phyloP scores from a whole-genome alignment of 2,329 filamentous ascomycete species.

The Colletotrichum orchidophilum region DNA sequence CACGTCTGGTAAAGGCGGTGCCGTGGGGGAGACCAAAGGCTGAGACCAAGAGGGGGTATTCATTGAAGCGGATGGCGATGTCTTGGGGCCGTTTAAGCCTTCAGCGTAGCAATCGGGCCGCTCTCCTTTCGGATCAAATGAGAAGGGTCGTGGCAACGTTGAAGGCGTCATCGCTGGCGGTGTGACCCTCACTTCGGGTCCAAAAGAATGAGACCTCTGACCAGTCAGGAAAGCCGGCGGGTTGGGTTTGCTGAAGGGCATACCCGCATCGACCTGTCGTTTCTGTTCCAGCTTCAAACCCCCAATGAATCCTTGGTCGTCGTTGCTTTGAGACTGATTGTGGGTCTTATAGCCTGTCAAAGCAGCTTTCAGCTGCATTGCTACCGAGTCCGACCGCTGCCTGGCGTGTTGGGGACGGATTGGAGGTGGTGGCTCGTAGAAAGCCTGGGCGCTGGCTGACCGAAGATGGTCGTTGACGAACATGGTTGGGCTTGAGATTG shows the following conservation, averaged over 20 bases:
- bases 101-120: not conserved
- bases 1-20: slow-evolving; percentile 42
- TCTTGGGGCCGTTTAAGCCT: not conserved
- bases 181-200: slow-evolving; percentile 19
- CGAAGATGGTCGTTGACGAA: slow-evolving; percentile 17
- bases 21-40: slow-evolving; percentile 40
- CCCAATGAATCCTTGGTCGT: slow-evolving; percentile 50
- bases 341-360: slow-evolving; percentile 33
- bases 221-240: slow-evolving; percentile 2
- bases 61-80: slow-evolving; percentile 3
- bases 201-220: slow-evolving; percentile 28
- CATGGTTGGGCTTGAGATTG: slow-evolving; percentile 22
- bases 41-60: slow-evolving; percentile 35
- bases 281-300: slow-evolving; percentile 52
- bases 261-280: slow-evolving; percentile 41
- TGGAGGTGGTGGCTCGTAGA: slow-evolving; percentile 13
- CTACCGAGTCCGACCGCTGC: slow-evolving; percentile 31
- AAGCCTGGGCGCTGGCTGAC: slow-evolving; percentile 19
- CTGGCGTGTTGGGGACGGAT: slow-evolving; percentile 22
- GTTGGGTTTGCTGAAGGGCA: slow-evolving; percentile 7
- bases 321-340: not conserved
- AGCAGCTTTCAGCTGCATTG: slow-evolving; percentile 32
- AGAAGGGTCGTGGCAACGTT: slow-evolving; percentile 9
- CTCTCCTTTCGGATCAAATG: slow-evolving; percentile 5
- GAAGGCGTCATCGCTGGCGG: slow-evolving; percentile 1